A percentile compares a stretch with the other conserved stretches of the same genome.
Evolutionary conservation across 2,329 filamentous ascomycete genomes (phyloP).

Genomic region (Botrytis aclada): DNA sequence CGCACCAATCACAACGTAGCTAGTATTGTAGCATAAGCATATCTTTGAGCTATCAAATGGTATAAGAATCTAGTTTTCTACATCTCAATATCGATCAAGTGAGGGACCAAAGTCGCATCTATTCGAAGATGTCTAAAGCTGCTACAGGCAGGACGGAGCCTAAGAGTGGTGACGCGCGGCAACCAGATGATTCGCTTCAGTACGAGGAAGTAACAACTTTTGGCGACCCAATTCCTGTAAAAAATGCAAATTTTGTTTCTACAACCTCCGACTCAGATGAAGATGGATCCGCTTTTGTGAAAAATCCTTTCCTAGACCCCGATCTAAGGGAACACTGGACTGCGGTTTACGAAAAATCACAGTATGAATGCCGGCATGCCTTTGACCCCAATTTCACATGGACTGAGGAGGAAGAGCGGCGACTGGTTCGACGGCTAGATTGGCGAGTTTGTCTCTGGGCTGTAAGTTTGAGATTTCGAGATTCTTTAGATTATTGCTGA

Average conservation of each 20-base stretch:
- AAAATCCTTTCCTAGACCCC: constrained; percentile 32
- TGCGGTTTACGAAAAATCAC: constrained; percentile 30
- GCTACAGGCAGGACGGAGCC: background rate
- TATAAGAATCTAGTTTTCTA: constrained; percentile 1
- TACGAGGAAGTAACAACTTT: constrained; percentile 26
- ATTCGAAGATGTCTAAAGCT: constrained; percentile 13
- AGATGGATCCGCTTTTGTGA: constrained; percentile 21
- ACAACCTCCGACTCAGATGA: constrained; percentile 24
- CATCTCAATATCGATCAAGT: background rate
- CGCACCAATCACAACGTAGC: background rate
- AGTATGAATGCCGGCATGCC: constrained; percentile 32
- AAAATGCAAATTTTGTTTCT: background rate
- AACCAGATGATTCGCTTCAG: constrained; percentile 17
- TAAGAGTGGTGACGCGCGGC: background rate
- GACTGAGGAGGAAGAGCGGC: constrained; percentile 32
- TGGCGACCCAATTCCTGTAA: constrained; percentile 21
- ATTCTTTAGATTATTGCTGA: background rate
- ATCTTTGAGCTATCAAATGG: background rate
- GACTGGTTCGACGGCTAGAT: constrained; percentile 30
- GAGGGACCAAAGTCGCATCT: background rate
- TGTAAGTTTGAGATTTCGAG: constrained; percentile 18
- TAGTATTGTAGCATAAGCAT: background rate
- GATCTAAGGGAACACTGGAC: constrained; percentile 30
- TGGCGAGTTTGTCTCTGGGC: constrained; percentile 30
- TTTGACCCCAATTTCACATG: constrained; percentile 32